phyloP scores from a whole-genome alignment of 768 basidiomycete genomes.

The Tylopilus rubrobrunneus region DNA sequence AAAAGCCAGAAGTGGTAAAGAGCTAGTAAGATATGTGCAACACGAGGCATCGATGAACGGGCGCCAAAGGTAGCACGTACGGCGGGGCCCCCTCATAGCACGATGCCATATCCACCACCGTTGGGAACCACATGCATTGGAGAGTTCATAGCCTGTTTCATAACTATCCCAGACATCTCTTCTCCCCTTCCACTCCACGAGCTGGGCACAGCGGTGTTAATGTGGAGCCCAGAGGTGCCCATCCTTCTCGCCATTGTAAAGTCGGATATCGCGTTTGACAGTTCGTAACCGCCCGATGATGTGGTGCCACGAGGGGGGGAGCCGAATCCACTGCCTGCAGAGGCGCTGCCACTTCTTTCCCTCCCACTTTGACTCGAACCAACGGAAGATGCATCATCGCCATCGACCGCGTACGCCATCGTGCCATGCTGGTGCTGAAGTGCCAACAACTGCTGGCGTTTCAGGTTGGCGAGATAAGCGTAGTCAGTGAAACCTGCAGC shows the following conservation, averaged over 20 bases:
- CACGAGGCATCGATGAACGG: conserved; percentile 4
- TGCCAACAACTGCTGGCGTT: conserved; percentile 30
- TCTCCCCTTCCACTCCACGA: conserved; percentile 26
- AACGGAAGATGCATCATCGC: conserved; percentile 38
- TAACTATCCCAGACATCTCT: conserved; percentile 33
- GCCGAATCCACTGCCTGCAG: conserved; percentile 30
- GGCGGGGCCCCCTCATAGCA: conserved; percentile 28
- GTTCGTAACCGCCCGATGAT: conserved; percentile 34
- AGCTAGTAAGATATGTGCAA: conserved; percentile 10
- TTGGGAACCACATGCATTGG: conserved; percentile 40
- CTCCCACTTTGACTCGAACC: conserved; percentile 32
- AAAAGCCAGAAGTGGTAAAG: conserved; percentile 8
- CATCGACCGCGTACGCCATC: conserved; percentile 30
- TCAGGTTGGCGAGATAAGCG: conserved; percentile 21
- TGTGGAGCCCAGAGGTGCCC: conserved; percentile 19
- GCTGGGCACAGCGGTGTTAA: conserved; percentile 23
- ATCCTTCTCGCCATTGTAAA: conserved; percentile 24
- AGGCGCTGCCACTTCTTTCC: conserved; percentile 37
- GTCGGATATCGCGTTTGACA: conserved; percentile 29
- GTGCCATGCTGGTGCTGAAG: conserved; percentile 29
- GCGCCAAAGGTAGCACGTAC: conserved; percentile 3
- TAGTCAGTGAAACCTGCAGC: conserved; percentile 20
- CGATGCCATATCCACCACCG: conserved; percentile 36
- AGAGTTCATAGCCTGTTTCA: conserved; percentile 32
- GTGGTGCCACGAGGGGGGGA: conserved; percentile 30